Percentiles rank a stretch among this genome's conserved stretches.
Conservation (phyloP, 2,329 filamentous ascomycete genomes). For the Lasiodiplodia hormozganensis region DNA sequence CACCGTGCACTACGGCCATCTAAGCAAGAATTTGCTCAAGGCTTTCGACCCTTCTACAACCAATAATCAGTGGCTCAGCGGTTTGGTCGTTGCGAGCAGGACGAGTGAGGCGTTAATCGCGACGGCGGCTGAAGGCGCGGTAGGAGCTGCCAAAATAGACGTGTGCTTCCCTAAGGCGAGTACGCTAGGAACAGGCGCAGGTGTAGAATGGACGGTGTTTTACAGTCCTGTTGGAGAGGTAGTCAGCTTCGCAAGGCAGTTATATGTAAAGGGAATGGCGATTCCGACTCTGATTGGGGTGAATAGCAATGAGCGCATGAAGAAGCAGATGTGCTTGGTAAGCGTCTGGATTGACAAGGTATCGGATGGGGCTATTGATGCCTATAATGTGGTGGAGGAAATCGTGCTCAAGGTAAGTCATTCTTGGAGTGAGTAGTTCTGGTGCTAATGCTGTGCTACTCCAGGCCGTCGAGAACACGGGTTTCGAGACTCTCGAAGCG, state of each 20-base stretch:
- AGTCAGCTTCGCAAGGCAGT: conserved; percentile 33
- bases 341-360: conserved; percentile 68
- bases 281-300: conserved; percentile 75
- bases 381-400: conserved; percentile 64
- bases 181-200: conserved; percentile 67
- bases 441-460: not conserved
- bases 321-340: conserved; percentile 70
- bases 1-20: conserved; percentile 76
- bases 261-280: conserved; percentile 64
- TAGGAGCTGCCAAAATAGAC: conserved; percentile 57
- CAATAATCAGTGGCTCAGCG: conserved; percentile 36
- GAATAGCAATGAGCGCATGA: conserved; percentile 71
- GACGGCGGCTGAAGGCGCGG: conserved; percentile 39
- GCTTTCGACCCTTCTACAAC: conserved; percentile 30
- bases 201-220: conserved; percentile 47
- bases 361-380: conserved; percentile 53
- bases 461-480: conserved; percentile 51
- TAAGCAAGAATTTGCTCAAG: conserved; percentile 70
- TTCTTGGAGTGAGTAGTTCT: not conserved
- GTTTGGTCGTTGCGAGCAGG: conserved; percentile 34
- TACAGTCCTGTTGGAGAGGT: conserved; percentile 62
- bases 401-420: conserved; percentile 65
- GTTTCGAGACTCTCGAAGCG: conserved; percentile 57
- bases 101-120: conserved; percentile 33
- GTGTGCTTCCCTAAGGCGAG: conserved; percentile 72